Percentiles rank a stretch among this genome's conserved stretches.
These are phyloP conservation scores for Cladosporium sp. DNA, from an alignment of 2,329 filamentous ascomycete genomes.

Conservation along the genomic window DNA sequence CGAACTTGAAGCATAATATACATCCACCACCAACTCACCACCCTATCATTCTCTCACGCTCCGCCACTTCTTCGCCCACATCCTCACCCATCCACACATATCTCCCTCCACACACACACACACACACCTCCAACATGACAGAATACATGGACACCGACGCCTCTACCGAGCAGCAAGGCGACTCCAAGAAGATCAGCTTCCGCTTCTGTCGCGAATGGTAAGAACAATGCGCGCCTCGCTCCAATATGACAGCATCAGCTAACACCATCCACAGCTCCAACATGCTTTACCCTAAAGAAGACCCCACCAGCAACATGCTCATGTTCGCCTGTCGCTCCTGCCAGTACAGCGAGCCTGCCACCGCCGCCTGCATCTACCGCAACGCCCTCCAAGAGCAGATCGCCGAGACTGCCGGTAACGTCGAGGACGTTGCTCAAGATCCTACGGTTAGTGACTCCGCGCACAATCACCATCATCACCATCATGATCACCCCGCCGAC, in stretches of 20 bases:
- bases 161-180: slow-evolving; percentile 31
- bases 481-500: slow-evolving; percentile 15
- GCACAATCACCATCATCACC: neutral
- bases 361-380: slow-evolving; percentile 88
- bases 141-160: slow-evolving; percentile 12
- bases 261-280: slow-evolving; percentile 61
- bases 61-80: too few relatives aligned
- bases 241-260: neutral
- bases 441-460: slow-evolving; percentile 78
- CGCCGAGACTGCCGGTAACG: slow-evolving; percentile 93
- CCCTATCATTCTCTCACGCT: neutral
- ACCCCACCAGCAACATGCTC: slow-evolving; percentile 74
- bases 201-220: slow-evolving; percentile 97
- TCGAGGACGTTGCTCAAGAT: slow-evolving; percentile 93
- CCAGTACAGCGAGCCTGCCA: slow-evolving; percentile 81
- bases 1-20: too few relatives aligned
- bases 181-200: slow-evolving; percentile 77
- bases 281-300: slow-evolving; percentile 96
- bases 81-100: too few relatives aligned
- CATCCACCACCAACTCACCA: neutral
- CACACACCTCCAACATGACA: slow-evolving; percentile 3
- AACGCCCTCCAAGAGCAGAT: slow-evolving; percentile 88
- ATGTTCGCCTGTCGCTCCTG: slow-evolving; percentile 96
- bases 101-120: slow-evolving; percentile 4
- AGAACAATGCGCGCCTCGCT: slow-evolving; percentile 19